Conservation (phyloP, 1,284 basidiomycete species). For the Tilletiaria anomala region DNA sequence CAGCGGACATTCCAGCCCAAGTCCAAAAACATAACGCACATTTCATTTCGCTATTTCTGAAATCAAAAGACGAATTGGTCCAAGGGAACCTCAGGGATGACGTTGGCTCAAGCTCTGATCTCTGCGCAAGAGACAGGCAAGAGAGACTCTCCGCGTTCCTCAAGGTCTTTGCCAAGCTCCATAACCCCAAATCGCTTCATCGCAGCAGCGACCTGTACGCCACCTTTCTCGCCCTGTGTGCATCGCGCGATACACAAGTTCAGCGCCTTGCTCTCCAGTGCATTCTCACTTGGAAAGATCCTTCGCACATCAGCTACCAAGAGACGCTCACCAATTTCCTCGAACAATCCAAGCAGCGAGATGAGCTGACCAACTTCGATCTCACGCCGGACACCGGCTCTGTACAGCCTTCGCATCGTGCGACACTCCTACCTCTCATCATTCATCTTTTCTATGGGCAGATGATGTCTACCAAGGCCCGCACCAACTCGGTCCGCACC, state of each 20-base stretch:
- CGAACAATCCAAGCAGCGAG: slow-evolving; percentile 75
- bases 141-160: no score
- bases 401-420: slow-evolving; percentile 53
- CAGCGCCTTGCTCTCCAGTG: slow-evolving; percentile 68
- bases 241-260: slow-evolving; percentile 66
- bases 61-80: slow-evolving; percentile 4
- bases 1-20: background rate
- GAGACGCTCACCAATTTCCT: slow-evolving; percentile 58
- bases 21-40: slow-evolving; percentile 2
- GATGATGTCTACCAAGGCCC: slow-evolving; percentile 54
- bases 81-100: no score
- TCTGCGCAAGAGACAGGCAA: no score
- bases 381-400: slow-evolving; percentile 38
- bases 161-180: slow-evolving; percentile 71
- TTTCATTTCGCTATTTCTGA: slow-evolving; percentile 1
- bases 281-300: slow-evolving; percentile 67
- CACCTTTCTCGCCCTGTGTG: slow-evolving; percentile 62
- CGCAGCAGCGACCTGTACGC: slow-evolving; percentile 54
- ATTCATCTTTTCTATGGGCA: slow-evolving; percentile 74
- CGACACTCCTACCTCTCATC: slow-evolving; percentile 57
- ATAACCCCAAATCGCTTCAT: slow-evolving; percentile 73
- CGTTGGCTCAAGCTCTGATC: background rate
- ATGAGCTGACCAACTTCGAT: slow-evolving; percentile 59
- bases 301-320: slow-evolving; percentile 53
- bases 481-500: slow-evolving; percentile 42